Evolutionary conservation across 2,329 filamentous ascomycete genomes (phyloP), one percentile per base, ranked within the genome.

Genomic region (Alternaria metachromatica): DNA sequence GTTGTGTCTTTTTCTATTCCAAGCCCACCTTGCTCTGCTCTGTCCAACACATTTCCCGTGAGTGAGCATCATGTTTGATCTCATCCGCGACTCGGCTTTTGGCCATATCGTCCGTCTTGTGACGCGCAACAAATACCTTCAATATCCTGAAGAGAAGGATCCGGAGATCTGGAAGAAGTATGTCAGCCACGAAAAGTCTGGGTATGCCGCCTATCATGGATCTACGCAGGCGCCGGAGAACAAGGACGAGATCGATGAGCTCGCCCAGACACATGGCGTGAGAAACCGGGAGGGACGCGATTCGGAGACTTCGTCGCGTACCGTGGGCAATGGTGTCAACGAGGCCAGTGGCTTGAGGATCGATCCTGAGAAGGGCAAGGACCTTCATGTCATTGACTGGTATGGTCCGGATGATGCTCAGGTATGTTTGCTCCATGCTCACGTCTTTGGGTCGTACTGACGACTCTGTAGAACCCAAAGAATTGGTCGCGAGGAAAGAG

Each of bases 311-410:
- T 65, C 70, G 26, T 65, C 65, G 12, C 55, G 26, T 4, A 70
- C 62, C 10, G 75, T 60, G 45, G 64, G 55, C 2, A 63, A 73
- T 4, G 70, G 70, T 2, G 68, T 66, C 15, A 70, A 76, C 49
- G 67, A 81, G 26, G 74, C 78, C 4, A 84, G 80, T 48, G 82
- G 82, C 20, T 77, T 81, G 9, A 74, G 72, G 28, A 74, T 86
- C 13, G 85, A 87, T 70, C 78, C 81, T 1, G 86, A 87, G 67
- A 87, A 87, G 66, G 85, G 85, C 1, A 80, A 75, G 63, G 84
- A 87, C 71, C 71, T 81, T 8, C 76, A 84, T 58, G 74, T 88
- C 6, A 81, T 88, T 7, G 79, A 81, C 37, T 88, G 86, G 86
- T 85, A 80, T 67, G 83, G 82, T 1, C 78, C 81, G 0, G 70